These are phyloP conservation scores for Draba incana DNA, from an alignment of 345 rosid species.

Conservation along the genomic window DNA sequence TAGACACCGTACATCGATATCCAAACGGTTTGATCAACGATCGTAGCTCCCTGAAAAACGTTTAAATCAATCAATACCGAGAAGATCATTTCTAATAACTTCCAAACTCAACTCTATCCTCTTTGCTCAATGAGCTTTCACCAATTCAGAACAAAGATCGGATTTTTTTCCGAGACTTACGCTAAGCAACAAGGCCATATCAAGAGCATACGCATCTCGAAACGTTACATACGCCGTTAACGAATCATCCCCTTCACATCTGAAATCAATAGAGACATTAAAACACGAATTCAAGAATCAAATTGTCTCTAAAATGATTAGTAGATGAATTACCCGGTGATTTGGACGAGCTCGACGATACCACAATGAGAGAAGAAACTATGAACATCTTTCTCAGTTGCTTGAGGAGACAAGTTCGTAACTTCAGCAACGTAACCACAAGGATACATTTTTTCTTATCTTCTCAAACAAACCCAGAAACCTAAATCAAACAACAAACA, in stretches of 20 bases:
- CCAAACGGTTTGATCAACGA: constrained; percentile 71
- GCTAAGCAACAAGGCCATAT: constrained; percentile 84
- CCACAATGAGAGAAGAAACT: constrained; percentile 81
- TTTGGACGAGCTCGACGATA: constrained; percentile 62
- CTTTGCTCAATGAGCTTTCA: too few relatives aligned
- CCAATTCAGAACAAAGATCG: too few relatives aligned
- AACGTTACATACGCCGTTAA: constrained; percentile 83
- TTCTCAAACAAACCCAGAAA: constrained; percentile 7
- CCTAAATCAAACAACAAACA: constrained; percentile 18
- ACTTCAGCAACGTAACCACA: constrained; percentile 79
- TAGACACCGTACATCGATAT: constrained; percentile 63
- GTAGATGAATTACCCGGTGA: constrained; percentile 57
- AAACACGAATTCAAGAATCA: constrained; percentile 17
- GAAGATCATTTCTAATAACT: neutral
- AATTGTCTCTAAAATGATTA: neutral
- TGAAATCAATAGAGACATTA: constrained; percentile 39
- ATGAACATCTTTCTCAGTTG: constrained; percentile 69
- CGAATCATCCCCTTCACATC: constrained; percentile 61
- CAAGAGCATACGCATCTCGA: constrained; percentile 68
- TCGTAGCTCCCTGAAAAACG: constrained; percentile 77
- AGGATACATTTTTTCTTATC: constrained; percentile 53
- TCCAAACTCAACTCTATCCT: too few relatives aligned
- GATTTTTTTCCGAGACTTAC: constrained; percentile 46
- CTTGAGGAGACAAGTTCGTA: constrained; percentile 69
- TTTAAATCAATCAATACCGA: constrained; percentile 19